Base-by-base conservation (phyloP, 371 early-diverging fungal genomes). In the Capillidium rhysosporum region DNA sequence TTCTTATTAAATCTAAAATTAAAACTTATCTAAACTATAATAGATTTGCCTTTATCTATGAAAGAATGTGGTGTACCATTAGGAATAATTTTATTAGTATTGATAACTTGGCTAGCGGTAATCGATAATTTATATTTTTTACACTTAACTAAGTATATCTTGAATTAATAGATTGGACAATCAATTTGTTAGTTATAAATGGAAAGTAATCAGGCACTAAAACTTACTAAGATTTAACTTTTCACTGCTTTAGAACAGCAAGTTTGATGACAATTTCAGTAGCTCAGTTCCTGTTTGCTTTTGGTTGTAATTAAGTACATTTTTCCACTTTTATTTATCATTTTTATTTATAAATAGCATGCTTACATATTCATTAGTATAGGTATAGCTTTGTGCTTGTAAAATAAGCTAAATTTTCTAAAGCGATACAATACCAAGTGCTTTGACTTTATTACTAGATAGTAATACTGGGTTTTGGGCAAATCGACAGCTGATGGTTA, bases 201-300 rank as follows among this genome's bases (percentile, higher is more conserved):
- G 75, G 76, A 29, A 82, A 84, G 57, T 62, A 85, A 44, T 73
- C 82, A 1, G 80, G 84, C 5, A 70, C 76, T 46, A 69, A 68
- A 9, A 77, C 81, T 1, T 86, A 84, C 65, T 83, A 83, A 58
- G 86, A 82, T 39, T 54, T 86, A 46, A 68, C 84, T 56, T 69
- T 75, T 62, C 73, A 77, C 57, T 75, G 82, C 39, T 84, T 84
- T 63, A 85, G 86, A 39, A 72, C 72, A 30, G 53, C 71, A 20
- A 85, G 86, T 2, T 59, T 82, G 21, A 62, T 80, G 46, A 69
- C 71, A 14, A 84, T 79, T 49, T 84, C 84, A 1, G 62, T 83
- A 47, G 82, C 82, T 59, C 84, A 84, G 56, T 83, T 84, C 61
- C 75, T 72, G 18, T 84, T 86, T 74, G 83, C 84, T 4, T 83